These are phyloP conservation scores for Colletotrichum sp. DNA, from an alignment of 2,329 filamentous ascomycete genomes.

Conservation along the genomic window DNA sequence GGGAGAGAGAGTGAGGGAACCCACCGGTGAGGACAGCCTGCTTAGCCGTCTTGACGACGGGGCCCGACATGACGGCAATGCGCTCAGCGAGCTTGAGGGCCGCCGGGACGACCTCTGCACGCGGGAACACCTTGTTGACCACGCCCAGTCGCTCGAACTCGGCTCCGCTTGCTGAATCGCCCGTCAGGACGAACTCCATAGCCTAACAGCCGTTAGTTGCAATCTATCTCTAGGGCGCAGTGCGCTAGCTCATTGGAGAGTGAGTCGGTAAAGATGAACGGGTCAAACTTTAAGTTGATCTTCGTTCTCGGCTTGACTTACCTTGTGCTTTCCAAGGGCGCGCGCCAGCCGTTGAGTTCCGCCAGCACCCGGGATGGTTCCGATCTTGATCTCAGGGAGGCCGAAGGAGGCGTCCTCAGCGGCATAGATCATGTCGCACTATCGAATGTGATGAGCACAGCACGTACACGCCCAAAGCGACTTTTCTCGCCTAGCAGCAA, in stretches of 20 bases:
- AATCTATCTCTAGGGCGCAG: neutral
- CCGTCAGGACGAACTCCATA: conserved; percentile 51
- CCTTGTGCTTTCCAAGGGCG: conserved; percentile 45
- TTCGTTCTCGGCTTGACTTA: conserved; percentile 11
- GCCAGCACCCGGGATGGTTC: conserved; percentile 44
- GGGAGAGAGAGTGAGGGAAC: neutral
- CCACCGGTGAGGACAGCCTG: conserved; percentile 45
- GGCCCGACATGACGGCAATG: conserved; percentile 43
- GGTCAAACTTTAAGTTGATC: conserved; percentile 25
- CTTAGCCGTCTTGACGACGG: conserved; percentile 46
- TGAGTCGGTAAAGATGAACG: conserved; percentile 17
- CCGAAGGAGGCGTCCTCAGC: conserved; percentile 40
- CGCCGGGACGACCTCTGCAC: conserved; percentile 39
- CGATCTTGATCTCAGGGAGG: conserved; percentile 43
- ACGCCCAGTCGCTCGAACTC: conserved; percentile 45
- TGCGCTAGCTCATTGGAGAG: neutral
- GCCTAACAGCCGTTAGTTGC: conserved; percentile 31
- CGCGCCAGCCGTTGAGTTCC: conserved; percentile 45
- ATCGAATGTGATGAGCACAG: neutral
- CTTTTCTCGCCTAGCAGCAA: neutral
- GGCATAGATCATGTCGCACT: conserved; percentile 45
- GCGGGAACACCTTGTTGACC: conserved; percentile 39
- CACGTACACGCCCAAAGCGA: neutral
- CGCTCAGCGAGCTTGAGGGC: conserved; percentile 40
- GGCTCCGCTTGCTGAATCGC: conserved; percentile 36